phyloP scores from a whole-genome alignment of 768 basidiomycete genomes.

The Tricholoma sp. region DNA sequence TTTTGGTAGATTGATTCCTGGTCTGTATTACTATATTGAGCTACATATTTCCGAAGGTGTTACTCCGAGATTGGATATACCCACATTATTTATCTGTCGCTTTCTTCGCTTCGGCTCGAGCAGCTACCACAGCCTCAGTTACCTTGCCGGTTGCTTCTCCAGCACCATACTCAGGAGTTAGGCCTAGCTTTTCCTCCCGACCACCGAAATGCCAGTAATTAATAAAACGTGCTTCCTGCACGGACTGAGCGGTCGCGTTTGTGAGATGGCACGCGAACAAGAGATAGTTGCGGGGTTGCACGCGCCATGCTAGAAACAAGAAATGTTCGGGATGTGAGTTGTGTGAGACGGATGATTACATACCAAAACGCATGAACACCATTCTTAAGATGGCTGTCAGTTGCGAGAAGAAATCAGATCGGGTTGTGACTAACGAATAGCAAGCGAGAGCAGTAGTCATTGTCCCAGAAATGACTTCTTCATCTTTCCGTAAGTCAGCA shows the following conservation, averaged over 20 bases:
- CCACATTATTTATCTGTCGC: slow-evolving; percentile 18
- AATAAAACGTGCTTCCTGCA: slow-evolving; percentile 81
- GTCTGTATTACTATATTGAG: slow-evolving; percentile 14
- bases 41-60: slow-evolving; percentile 19
- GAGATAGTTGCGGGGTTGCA: slow-evolving; percentile 94
- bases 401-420: slow-evolving; percentile 4
- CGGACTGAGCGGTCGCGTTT: slow-evolving; percentile 79
- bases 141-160: slow-evolving; percentile 36
- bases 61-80: slow-evolving; percentile 15
- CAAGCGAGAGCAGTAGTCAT: slow-evolving; percentile 89
- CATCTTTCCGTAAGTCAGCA: slow-evolving; percentile 87
- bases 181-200: slow-evolving; percentile 61
- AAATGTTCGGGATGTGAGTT: slow-evolving; percentile 1
- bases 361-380: slow-evolving; percentile 97
- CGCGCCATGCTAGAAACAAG: slow-evolving; percentile 71
- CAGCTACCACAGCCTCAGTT: slow-evolving; percentile 45
- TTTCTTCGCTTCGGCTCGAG: slow-evolving; percentile 37
- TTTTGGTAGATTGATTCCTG: slow-evolving; percentile 55
- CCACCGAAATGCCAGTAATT: slow-evolving; percentile 93
- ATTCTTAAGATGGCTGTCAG: slow-evolving; percentile 28
- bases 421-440: slow-evolving; percentile 78
- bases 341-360: slow-evolving; percentile 15
- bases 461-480: slow-evolving; percentile 93
- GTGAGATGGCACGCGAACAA: slow-evolving; percentile 92
- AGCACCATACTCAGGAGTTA: slow-evolving; percentile 23